Evolutionary conservation across 768 basidiomycete genomes (phyloP), one percentile per base, ranked within the genome.

Genomic region (Hericium erinaceus): DNA sequence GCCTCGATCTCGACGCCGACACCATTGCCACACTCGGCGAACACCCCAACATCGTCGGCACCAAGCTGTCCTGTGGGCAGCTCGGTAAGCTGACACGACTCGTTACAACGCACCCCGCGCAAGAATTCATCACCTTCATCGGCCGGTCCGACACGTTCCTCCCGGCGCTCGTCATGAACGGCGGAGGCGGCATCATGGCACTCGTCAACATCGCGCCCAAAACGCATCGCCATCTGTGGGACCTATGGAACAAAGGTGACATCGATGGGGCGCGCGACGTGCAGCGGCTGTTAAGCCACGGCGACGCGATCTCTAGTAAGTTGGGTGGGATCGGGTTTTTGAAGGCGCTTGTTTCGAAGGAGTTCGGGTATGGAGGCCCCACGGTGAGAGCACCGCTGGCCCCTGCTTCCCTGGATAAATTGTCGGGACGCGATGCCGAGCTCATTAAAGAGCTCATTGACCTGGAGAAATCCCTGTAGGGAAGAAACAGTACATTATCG

Each of bases 11-110:
- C 40, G 87, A 91, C 68, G 91, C 89, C 0, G 90, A 93, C 68
- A 77, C 79, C 53, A 78, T 95, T 64, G 75, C 75, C 52, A 73
- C 77, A 16, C 78, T 94, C 38, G 84, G 87, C 3, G 69, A 78
- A 48, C 90, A 92, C 67, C 87, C 87, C 6, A 92, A 93, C 71
- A 89, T 91, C 62, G 86, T 92, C 58, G 92, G 92, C 58, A 83
- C 80, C 53, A 93, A 89, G 71, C 77, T 94, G 22, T 92, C 92
- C 37, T 92, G 90, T 67, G 90, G 86, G 4, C 86, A 84, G 63
- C 82, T 94, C 57, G 89, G 90, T 20, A 94, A 92, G 69, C 81
- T 91, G 48, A 83, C 87, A 55, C 84, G 91, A 16, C 74, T 93
- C 48, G 79, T 85, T 12, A 80, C 82, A 4, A 73, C 78, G 38